phyloP scores from a whole-genome alignment of 1,139 yeast species.

The Chernovozyma aurita region DNA sequence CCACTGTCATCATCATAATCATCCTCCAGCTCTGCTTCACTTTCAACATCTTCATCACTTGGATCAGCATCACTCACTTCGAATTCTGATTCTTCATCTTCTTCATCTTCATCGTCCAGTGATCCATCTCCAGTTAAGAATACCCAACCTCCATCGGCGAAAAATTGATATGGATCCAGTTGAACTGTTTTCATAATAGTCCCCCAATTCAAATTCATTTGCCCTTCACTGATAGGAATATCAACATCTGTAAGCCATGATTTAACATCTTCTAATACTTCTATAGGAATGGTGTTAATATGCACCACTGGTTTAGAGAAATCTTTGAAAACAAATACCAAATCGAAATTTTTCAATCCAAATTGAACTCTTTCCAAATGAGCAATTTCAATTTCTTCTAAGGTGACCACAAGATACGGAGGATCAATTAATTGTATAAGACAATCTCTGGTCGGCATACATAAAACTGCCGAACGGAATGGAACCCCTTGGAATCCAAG shows the following conservation, averaged over 20 bases:
- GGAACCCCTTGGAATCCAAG: conserved; percentile 98
- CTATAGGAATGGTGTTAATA: conserved; percentile 92
- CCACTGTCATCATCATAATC: conserved; percentile 41
- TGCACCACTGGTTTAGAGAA: conserved; percentile 84
- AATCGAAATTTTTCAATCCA: conserved; percentile 92
- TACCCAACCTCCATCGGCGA: conserved; percentile 93
- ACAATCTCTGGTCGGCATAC: conserved; percentile 98
- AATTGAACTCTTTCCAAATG: conserved; percentile 96
- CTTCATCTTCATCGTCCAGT: conserved; percentile 59
- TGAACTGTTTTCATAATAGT: conserved; percentile 91
- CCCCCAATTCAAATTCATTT: conserved; percentile 93
- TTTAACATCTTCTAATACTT: conserved; percentile 84
- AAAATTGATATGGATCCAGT: conserved; percentile 92
- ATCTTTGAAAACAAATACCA: conserved; percentile 93
- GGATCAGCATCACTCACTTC: conserved; percentile 66
- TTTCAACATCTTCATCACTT: conserved; percentile 66
- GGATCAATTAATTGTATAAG: conserved; percentile 91
- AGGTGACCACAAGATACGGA: conserved; percentile 86
- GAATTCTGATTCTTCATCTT: conserved; percentile 56
- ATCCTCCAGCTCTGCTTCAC: conserved; percentile 52
- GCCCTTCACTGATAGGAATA: conserved; percentile 91
- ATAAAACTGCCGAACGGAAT: conserved; percentile 84
- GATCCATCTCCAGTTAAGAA: conserved; percentile 75
- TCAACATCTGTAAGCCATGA: conserved; percentile 97
- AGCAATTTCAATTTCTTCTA: conserved; percentile 90